Evolutionary conservation across 352 stramenopile genomes (phyloP).

Genomic region (Phytophthora tubulina): DNA sequence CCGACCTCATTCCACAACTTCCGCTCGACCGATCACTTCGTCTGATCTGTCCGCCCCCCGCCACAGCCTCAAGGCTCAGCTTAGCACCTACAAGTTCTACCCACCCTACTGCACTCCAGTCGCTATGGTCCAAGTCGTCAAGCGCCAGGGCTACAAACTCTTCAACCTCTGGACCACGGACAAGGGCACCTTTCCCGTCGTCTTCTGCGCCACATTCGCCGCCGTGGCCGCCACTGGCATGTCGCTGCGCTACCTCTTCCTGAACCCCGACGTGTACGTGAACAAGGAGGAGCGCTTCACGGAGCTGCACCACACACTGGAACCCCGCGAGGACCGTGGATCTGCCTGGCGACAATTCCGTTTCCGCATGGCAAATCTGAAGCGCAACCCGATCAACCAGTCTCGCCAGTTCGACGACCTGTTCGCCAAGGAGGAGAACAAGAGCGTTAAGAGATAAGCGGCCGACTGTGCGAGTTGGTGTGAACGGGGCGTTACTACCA

Average conservation of each 20-base stretch:
- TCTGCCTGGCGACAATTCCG: slow-evolving; percentile 77
- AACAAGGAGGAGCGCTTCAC: slow-evolving; percentile 66
- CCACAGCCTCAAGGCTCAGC: no score
- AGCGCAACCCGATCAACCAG: slow-evolving; percentile 81
- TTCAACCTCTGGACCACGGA: slow-evolving; percentile 73
- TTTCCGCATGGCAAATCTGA: slow-evolving; percentile 70
- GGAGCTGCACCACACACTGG: slow-evolving; percentile 52
- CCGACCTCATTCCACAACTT: slow-evolving; percentile 12
- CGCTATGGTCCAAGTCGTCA: slow-evolving; percentile 33
- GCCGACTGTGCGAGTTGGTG: not conserved
- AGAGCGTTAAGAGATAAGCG: slow-evolving; percentile 61
- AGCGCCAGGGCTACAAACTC: slow-evolving; percentile 37
- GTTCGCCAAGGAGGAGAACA: slow-evolving; percentile 66
- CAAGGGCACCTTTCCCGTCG: slow-evolving; percentile 68
- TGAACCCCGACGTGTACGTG: slow-evolving; percentile 72
- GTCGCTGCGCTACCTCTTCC: slow-evolving; percentile 55
- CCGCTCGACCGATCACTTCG: slow-evolving; percentile 17
- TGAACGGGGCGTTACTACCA: no score
- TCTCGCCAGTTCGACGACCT: slow-evolving; percentile 67
- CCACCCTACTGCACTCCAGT: no score
- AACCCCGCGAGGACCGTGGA: slow-evolving; percentile 46
- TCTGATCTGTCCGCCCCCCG: not conserved
- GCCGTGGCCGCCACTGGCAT: slow-evolving; percentile 43
- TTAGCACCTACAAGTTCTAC: no score
- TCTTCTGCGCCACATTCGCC: slow-evolving; percentile 53